These are phyloP conservation scores for Shiraia bambusicola DNA, from an alignment of 2,329 filamentous ascomycete genomes.

Conservation along the genomic window DNA sequence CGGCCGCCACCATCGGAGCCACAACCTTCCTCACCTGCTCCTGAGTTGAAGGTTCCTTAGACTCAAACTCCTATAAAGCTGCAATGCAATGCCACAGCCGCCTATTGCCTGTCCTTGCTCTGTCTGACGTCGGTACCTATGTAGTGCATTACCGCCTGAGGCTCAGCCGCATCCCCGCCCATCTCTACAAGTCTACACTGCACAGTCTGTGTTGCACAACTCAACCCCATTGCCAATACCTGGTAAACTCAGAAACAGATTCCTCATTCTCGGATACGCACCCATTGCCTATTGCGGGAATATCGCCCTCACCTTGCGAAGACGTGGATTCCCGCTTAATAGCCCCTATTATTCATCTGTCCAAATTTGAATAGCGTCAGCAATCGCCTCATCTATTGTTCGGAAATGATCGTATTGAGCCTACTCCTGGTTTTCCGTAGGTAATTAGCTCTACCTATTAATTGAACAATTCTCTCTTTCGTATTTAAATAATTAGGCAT, in stretches of 20 bases:
- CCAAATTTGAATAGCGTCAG: conserved; percentile 2
- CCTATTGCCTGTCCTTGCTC: conserved; percentile 9
- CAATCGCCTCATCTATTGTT: neutral
- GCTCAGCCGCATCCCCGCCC: conserved; percentile 16
- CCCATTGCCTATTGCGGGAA: conserved; percentile 3
- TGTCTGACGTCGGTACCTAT: conserved; percentile 3
- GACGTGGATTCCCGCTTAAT: conserved; percentile 6
- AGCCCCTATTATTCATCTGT: no score
- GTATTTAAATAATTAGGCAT: no score
- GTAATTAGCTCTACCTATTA: no score
- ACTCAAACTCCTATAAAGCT: no score
- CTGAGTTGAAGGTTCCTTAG: no score
- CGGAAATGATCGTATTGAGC: no score
- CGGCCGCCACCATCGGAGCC: conserved; percentile 11
- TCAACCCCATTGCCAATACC: conserved; percentile 1
- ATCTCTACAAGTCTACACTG: conserved; percentile 1
- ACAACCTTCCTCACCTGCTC: conserved; percentile 13
- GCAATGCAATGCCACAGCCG: conserved; percentile 7
- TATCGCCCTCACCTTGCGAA: conserved; percentile 5
- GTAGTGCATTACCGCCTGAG: conserved; percentile 9
- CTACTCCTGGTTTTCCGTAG: no score
- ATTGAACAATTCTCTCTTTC: no score
- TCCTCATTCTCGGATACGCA: conserved; percentile 5
- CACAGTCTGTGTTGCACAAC: neutral
- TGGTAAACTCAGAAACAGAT: neutral